Evolutionary conservation across 164 flowering plant species (phyloP), one percentile per base, ranked within the genome.

Genomic region (Vitis vinifera): DNA sequence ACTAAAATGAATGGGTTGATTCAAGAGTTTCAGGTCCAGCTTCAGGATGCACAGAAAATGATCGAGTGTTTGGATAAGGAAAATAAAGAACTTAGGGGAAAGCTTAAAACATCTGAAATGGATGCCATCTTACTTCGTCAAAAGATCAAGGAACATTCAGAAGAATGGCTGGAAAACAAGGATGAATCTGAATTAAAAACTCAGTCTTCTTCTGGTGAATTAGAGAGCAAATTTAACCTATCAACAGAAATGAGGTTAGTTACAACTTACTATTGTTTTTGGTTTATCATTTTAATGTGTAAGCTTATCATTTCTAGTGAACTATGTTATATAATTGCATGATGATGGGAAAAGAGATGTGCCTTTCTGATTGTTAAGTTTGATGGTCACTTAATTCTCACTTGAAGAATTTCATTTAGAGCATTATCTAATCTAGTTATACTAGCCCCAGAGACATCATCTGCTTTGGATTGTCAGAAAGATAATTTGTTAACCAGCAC

Each of bases 41-140:
- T 72, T 69, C 83, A 77, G 66, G 80, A 88, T 30, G 79, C 86
- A 17, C 59, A 81, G 55, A 70, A 80, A 67, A 73, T 53, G 49
- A 81, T 85, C 60, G 44, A 56, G 62, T 31, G 51, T 59, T 74
- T 91, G 72, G 87, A 81, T 13, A 73, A 82, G 44, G 93, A 91
- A 72, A 91, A 89, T 69, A 78, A 74, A 71, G 78, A 82, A 70
- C 70, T 87, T 31, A 87, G 63, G 66, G 81, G 78, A 73, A 85
- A 74, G 79, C 75, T 89, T 51, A 80, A 51, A 61, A 65, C n/a
- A 12, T 83, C 76, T 60, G 84, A 81, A 68, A 66, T 15, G 62
- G 79, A 76, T 62, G 68, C 73, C 56, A 73, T 56, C 57, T 47
- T 55, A 55, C 72, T 80, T 68, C 71, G 65, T 59, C 78, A 73